These are phyloP conservation scores for Cryptococcus sp. DNA, from an alignment of 1,284 basidiomycete genomes.

Conservation along the genomic window DNA sequence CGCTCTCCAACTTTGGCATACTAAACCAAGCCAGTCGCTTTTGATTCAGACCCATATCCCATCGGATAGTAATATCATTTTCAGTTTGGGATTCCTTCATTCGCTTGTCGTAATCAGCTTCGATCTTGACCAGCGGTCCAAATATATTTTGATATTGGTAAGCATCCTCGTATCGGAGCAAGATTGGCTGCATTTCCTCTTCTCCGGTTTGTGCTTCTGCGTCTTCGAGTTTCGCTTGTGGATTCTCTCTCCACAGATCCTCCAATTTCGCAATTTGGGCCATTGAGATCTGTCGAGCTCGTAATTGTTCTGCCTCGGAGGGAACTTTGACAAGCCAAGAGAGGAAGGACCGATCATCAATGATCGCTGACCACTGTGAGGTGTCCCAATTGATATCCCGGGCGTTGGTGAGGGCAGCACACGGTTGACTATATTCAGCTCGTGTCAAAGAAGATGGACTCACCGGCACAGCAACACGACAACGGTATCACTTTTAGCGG, in stretches of 20 bases:
- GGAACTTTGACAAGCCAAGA: slow-evolving; percentile 99
- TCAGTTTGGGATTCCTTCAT: slow-evolving; percentile 98
- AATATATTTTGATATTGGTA: slow-evolving; percentile 99
- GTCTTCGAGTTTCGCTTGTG: slow-evolving; percentile 89
- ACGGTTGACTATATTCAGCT: slow-evolving; percentile 70
- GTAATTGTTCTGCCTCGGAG: slow-evolving; percentile 87
- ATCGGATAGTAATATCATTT: slow-evolving; percentile 89
- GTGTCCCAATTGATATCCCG: slow-evolving; percentile 99
- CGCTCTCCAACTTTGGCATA: slow-evolving; percentile 94
- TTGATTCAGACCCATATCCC: slow-evolving; percentile 97
- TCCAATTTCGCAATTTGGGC: slow-evolving; percentile 96
- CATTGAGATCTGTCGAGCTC: slow-evolving; percentile 93
- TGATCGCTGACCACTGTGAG: slow-evolving; percentile 94
- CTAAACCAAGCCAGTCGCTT: slow-evolving; percentile 96
- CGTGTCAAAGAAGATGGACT: slow-evolving; percentile 28
- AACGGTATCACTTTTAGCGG: slow-evolving; percentile 97
- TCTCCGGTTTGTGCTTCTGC: slow-evolving; percentile 94
- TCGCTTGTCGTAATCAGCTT: slow-evolving; percentile 97
- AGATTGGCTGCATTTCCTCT: slow-evolving; percentile 88
- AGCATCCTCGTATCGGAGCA: slow-evolving; percentile 89
- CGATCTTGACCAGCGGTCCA: slow-evolving; percentile 97
- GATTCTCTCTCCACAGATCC: slow-evolving; percentile 96
- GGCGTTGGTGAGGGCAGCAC: slow-evolving; percentile 78
- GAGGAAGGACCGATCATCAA: slow-evolving; percentile 95
- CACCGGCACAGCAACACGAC: slow-evolving; percentile 96